Evolutionary conservation across 1,284 basidiomycete genomes (phyloP).

Genomic region (Termitomyces sp.): DNA sequence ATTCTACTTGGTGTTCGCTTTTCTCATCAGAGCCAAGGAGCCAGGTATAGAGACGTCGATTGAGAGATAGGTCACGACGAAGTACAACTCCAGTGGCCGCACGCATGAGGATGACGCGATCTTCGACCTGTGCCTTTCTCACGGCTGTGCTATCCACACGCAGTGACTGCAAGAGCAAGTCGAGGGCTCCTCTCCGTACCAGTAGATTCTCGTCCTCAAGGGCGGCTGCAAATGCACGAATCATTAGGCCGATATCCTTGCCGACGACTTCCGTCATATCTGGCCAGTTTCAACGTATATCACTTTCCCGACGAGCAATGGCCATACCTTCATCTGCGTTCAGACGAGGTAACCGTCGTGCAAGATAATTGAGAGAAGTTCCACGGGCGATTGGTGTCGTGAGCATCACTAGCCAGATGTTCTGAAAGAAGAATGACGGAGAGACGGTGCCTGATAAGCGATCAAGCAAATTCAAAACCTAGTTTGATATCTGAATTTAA

Average conservation of each 20-base stretch:
- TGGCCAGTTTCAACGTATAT: conserved; percentile 22
- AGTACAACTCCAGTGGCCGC: conserved; percentile 81
- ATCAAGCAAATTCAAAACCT: conserved; percentile 85
- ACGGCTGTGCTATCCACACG: conserved; percentile 69
- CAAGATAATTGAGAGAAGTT: conserved; percentile 84
- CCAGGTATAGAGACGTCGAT: conserved; percentile 92
- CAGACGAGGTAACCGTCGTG: conserved; percentile 69
- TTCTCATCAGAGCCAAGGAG: conserved; percentile 80
- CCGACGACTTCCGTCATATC: conserved; percentile 76
- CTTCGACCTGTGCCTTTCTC: conserved; percentile 58
- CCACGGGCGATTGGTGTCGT: conserved; percentile 85
- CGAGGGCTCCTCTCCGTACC: conserved; percentile 78
- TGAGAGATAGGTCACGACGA: conserved; percentile 88
- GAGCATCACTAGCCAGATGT: conserved; percentile 90
- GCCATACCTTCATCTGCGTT: conserved; percentile 63
- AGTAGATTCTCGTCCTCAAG: conserved; percentile 88
- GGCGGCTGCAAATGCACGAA: conserved; percentile 84
- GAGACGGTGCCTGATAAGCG: conserved; percentile 79
- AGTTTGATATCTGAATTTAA: neutral
- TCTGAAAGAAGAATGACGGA: conserved; percentile 89
- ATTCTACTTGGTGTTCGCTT: conserved; percentile 65
- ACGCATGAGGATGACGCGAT: conserved; percentile 73
- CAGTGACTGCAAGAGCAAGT: conserved; percentile 74
- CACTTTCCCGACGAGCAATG: conserved; percentile 3
- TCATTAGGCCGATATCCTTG: conserved; percentile 86